Conservation (phyloP, 2,329 filamentous ascomycete species). For the Ustulina deusta region DNA sequence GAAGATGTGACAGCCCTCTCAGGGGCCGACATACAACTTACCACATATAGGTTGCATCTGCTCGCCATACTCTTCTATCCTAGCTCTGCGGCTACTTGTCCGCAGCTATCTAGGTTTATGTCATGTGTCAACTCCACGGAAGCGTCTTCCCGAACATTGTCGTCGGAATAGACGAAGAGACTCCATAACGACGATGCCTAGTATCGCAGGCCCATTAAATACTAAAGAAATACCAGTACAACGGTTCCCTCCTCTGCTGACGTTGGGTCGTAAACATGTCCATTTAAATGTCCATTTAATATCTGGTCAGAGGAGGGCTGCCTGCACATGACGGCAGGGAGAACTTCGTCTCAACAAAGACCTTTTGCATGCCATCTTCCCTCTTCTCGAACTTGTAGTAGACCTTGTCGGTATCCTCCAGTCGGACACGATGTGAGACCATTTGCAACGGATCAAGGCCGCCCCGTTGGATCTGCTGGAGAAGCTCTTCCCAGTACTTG, state of each 20-base stretch:
- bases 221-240: slow-evolving; percentile 8
- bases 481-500: slow-evolving; percentile 84
- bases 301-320: slow-evolving; percentile 36
- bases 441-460: slow-evolving; percentile 82
- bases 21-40: neutral
- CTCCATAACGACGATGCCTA: neutral
- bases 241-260: neutral
- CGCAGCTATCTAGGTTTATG: neutral
- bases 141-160: too few species aligned
- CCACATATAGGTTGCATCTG: neutral
- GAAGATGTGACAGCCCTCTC: neutral
- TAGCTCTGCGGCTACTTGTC: neutral
- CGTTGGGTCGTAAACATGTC: neutral
- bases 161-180: neutral
- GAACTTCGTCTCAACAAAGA: slow-evolving; percentile 73
- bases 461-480: slow-evolving; percentile 73
- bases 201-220: neutral
- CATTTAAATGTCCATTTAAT: slow-evolving; percentile 33
- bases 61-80: neutral
- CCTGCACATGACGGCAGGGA: slow-evolving; percentile 57
- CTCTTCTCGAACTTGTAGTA: slow-evolving; percentile 72
- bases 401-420: slow-evolving; percentile 78
- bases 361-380: slow-evolving; percentile 83
- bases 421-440: slow-evolving; percentile 80
- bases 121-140: neutral